Evolutionary conservation across 2,329 filamentous ascomycete genomes (phyloP).

Genomic region (Lanzia echinophila): DNA sequence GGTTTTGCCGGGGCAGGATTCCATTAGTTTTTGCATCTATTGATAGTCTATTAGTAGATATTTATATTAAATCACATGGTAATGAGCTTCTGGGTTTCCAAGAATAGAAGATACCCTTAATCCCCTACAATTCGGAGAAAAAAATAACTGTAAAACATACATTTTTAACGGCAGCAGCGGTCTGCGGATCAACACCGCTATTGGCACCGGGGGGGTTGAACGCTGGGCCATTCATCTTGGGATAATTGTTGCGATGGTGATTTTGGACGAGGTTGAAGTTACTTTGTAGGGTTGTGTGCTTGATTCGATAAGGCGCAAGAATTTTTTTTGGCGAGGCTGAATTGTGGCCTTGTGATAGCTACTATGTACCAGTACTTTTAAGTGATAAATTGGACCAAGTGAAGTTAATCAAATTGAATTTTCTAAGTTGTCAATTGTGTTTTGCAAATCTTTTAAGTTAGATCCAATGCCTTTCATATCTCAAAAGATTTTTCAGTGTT

Average conservation of each 20-base stretch:
- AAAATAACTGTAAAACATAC: constrained; percentile 15
- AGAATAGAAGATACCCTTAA: background rate
- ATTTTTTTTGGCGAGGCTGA: constrained; percentile 10
- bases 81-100: background rate
- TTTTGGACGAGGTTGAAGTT: background rate
- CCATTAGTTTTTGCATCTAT: constrained; percentile 52
- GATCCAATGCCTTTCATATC: no score
- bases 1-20: constrained; percentile 85
- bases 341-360: constrained; percentile 2
- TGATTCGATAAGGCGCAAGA: background rate
- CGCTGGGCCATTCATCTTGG: constrained; percentile 24
- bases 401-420: no score
- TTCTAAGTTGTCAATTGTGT: no score
- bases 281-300: background rate
- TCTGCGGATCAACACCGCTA: constrained; percentile 22
- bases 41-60: background rate
- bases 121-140: background rate
- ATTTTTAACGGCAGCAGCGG: constrained; percentile 27
- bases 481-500: background rate
- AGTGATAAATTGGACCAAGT: no score
- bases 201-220: constrained; percentile 14
- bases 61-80: background rate
- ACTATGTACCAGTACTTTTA: no score
- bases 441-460: no score
- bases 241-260: background rate